These are phyloP conservation scores for Ceratobasidium papillatum DNA, from an alignment of 1,284 basidiomycete species.

Conservation along the genomic window DNA sequence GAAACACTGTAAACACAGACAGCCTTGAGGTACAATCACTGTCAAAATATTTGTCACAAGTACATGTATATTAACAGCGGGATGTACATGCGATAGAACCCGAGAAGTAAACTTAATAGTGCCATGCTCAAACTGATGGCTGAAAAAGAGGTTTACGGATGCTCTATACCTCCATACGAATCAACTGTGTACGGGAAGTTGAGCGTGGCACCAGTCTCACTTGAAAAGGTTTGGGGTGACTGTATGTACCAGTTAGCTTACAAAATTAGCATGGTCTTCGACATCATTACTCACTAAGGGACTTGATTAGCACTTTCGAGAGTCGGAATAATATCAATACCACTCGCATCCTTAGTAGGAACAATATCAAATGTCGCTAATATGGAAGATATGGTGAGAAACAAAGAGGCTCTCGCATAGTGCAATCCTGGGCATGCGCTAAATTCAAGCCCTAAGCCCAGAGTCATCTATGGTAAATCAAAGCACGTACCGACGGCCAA, in stretches of 20 bases:
- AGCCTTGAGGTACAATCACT: no score
- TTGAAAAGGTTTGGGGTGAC: slow-evolving; percentile 24
- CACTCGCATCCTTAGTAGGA: slow-evolving; percentile 41
- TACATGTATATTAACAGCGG: no score
- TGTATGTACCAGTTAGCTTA: background rate
- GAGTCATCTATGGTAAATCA: background rate
- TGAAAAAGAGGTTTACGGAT: no score
- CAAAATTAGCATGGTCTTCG: no score
- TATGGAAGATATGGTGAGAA: slow-evolving; percentile 23
- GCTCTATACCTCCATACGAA: no score
- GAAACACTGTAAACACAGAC: no score
- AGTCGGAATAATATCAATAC: slow-evolving; percentile 40
- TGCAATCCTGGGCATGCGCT: slow-evolving; percentile 42
- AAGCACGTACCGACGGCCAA: background rate
- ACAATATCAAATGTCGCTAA: slow-evolving; percentile 48
- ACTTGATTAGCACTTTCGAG: slow-evolving; percentile 17
- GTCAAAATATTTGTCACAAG: no score
- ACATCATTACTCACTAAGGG: slow-evolving; percentile 28
- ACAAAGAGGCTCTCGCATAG: slow-evolving; percentile 36
- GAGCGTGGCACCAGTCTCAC: slow-evolving; percentile 19
- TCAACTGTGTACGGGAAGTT: background rate
- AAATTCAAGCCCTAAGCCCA: no score
- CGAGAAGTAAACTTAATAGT: no score
- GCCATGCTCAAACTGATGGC: no score
- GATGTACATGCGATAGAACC: no score